Conservation (phyloP, 805 yeast genomes). For the Blastobotrys terrestris region DNA sequence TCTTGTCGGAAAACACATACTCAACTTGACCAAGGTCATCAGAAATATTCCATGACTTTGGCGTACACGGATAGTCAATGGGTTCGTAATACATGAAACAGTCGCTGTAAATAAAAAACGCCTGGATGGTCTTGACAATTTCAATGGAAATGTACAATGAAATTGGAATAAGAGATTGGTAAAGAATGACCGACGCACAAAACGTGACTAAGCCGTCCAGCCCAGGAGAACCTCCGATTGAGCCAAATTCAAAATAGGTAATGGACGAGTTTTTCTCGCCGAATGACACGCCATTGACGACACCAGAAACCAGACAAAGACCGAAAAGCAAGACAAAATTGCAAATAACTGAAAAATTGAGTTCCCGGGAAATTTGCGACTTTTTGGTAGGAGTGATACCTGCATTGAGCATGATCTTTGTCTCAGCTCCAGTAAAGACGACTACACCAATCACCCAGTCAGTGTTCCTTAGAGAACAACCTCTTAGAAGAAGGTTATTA, state of each 20-base stretch:
- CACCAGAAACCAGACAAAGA: constrained; percentile 63
- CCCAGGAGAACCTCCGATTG: constrained; percentile 56
- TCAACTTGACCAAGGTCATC: constrained; percentile 84
- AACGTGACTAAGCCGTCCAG: constrained; percentile 64
- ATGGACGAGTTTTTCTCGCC: constrained; percentile 41
- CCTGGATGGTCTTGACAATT: constrained; percentile 73
- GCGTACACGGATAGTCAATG: constrained; percentile 72
- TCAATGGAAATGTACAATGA: constrained; percentile 75
- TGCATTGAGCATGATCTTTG: constrained; percentile 75
- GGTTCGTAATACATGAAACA: constrained; percentile 60
- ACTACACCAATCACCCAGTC: constrained; percentile 71
- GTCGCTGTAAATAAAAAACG: constrained; percentile 70
- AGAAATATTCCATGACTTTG: constrained; percentile 79
- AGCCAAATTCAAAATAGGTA: constrained; percentile 53
- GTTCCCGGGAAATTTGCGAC: constrained; percentile 59
- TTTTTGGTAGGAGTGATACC: constrained; percentile 76
- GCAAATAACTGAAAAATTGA: constrained; percentile 59
- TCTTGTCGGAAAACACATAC: constrained; percentile 75
- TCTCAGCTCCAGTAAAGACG: constrained; percentile 66
- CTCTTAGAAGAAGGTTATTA: constrained; percentile 65
- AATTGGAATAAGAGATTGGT: constrained; percentile 75
- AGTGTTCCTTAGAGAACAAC: constrained; percentile 68
- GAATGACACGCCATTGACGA: constrained; percentile 64
- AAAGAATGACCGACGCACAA: constrained; percentile 66
- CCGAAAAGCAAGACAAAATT: constrained; percentile 60